A percentile compares a stretch with the other conserved stretches of the same genome.
Conservation (phyloP, 139 green algal species). For the Nannochloris sp. region DNA sequence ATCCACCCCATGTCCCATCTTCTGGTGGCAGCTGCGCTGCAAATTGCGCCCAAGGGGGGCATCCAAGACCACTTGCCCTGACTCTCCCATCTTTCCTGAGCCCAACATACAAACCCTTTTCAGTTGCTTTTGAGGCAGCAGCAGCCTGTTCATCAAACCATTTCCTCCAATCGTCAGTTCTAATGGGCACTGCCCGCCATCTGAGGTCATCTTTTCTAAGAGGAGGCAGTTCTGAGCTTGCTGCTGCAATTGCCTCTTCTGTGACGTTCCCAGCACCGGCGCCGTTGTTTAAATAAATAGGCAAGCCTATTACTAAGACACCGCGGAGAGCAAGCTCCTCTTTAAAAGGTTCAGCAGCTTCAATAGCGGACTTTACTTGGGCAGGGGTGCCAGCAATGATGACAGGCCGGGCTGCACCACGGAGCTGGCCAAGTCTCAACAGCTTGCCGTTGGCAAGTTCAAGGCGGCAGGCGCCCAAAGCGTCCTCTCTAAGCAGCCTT, state of each 20-base stretch:
- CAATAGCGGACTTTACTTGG: constrained; percentile 50
- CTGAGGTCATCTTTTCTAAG: constrained; percentile 4
- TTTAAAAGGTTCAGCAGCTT: constrained; percentile 48
- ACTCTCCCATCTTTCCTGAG: constrained; percentile 71
- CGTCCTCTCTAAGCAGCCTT: constrained; percentile 60
- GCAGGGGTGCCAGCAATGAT: constrained; percentile 48
- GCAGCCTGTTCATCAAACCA: constrained; percentile 69
- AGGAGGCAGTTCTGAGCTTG: too few species aligned
- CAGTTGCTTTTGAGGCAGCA: constrained; percentile 14
- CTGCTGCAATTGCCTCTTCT: background rate
- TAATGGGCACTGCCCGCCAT: constrained; percentile 49
- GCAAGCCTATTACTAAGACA: constrained; percentile 63
- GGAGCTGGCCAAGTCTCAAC: constrained; percentile 48
- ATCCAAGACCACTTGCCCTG: constrained; percentile 49
- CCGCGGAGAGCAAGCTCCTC: constrained; percentile 54
- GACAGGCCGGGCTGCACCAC: constrained; percentile 47
- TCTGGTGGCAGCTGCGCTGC: constrained; percentile 50
- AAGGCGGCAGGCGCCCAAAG: constrained; percentile 46
- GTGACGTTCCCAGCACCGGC: background rate
- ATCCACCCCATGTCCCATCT: constrained; percentile 48
- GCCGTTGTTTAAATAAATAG: constrained; percentile 37
- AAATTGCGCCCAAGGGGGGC: constrained; percentile 51
- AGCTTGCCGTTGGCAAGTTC: constrained; percentile 57
- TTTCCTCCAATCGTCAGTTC: constrained; percentile 34
- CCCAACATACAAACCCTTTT: constrained; percentile 56